Percentiles rank a stretch among this genome's conserved stretches.
Evolutionary conservation across 1,139 yeast species (phyloP).

Genomic region (Sugiyamaella grinbergsii): DNA sequence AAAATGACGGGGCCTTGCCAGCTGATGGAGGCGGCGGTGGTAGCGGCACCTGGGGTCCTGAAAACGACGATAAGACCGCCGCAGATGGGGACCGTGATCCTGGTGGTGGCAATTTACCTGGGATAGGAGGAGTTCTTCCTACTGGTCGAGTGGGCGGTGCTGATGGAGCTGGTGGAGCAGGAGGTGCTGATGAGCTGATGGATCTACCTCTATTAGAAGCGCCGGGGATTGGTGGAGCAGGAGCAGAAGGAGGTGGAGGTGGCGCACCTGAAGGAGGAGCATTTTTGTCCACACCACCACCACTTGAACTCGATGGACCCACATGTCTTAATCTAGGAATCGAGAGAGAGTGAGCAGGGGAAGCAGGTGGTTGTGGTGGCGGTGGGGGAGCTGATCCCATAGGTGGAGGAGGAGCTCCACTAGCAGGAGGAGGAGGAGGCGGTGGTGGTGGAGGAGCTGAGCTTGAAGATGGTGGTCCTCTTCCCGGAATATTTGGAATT

Average conservation of each 20-base stretch:
- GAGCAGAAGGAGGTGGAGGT: conserved; percentile 32
- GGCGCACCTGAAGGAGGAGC: conserved; percentile 30
- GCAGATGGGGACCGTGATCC: conserved; percentile 24
- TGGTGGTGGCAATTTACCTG: conserved; percentile 19
- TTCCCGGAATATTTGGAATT: conserved; percentile 25
- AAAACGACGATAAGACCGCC: conserved; percentile 31
- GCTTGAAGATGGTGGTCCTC: conserved; percentile 28
- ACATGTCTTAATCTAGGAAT: conserved; percentile 12
- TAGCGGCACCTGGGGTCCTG: conserved; percentile 26
- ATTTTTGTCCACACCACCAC: background rate
- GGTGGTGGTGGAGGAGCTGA: conserved; percentile 25
- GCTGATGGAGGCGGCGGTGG: conserved; percentile 12
- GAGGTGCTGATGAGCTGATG: background rate
- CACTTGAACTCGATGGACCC: conserved; percentile 22
- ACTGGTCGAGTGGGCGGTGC: conserved; percentile 26
- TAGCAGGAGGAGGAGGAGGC: conserved; percentile 12
- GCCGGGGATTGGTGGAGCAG: conserved; percentile 23
- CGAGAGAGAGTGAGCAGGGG: conserved; percentile 20
- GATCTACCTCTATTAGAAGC: conserved; percentile 3
- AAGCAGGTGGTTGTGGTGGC: conserved; percentile 22
- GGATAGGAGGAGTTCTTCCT: conserved; percentile 19
- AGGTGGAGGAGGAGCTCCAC: conserved; percentile 34
- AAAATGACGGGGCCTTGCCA: conserved; percentile 17
- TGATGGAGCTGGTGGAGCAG: conserved; percentile 28
- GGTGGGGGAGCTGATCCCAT: conserved; percentile 31